Conservation (phyloP, 164 flowering plant genomes). For the Piper betle region DNA sequence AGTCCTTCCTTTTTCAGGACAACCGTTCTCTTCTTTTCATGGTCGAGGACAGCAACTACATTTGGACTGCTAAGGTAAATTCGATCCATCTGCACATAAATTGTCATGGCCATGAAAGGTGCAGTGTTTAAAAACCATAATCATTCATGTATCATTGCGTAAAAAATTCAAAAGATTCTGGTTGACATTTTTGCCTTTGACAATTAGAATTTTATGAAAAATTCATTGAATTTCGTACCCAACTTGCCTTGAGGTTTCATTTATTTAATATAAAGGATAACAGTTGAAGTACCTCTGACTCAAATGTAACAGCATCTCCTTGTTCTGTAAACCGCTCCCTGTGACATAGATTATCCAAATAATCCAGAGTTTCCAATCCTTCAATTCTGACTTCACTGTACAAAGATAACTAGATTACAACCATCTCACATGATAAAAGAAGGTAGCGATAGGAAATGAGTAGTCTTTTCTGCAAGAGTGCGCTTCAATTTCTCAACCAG, state of each 20-base stretch:
- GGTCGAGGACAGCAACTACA: constrained; percentile 83
- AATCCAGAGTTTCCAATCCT: constrained; percentile 95
- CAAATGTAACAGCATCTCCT: constrained; percentile 92
- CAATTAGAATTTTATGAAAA: background rate
- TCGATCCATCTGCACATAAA: constrained; percentile 57
- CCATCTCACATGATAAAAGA: too few species aligned
- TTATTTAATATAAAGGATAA: background rate
- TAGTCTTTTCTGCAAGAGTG: background rate
- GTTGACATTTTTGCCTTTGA: background rate
- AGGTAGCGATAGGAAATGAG: background rate
- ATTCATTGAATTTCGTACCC: background rate
- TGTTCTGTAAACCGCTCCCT: constrained; percentile 91
- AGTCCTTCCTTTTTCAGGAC: constrained; percentile 79
- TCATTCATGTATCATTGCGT: background rate
- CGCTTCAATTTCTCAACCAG: background rate
- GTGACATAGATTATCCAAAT: constrained; percentile 71
- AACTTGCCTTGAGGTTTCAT: background rate
- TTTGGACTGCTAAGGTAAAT: constrained; percentile 65
- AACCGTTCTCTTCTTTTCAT: constrained; percentile 74
- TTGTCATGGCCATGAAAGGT: background rate
- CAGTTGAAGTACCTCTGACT: constrained; percentile 59
- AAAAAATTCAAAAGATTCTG: background rate
- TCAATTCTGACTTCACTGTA: constrained; percentile 94
- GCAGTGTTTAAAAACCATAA: background rate
- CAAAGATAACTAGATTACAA: background rate